A percentile compares a stretch with the other conserved stretches of the same genome.
Conservation (phyloP, 805 yeast species). For the Monosporozyma unispora region DNA sequence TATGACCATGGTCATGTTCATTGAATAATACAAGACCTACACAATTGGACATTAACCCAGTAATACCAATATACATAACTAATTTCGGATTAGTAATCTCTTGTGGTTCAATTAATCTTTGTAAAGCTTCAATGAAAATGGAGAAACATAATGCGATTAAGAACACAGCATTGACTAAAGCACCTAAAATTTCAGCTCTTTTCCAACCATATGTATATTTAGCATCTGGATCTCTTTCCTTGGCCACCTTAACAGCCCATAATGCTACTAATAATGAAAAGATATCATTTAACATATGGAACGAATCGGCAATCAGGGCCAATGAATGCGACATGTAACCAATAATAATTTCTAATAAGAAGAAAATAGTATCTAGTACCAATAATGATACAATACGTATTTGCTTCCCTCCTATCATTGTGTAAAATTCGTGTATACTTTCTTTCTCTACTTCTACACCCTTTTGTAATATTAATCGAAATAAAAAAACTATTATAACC, state of each 20-base stretch:
- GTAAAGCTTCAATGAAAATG: constrained; percentile 85
- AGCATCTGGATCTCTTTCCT: constrained; percentile 71
- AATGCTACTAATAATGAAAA: constrained; percentile 82
- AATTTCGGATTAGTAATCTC: constrained; percentile 71
- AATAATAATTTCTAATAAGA: constrained; percentile 72
- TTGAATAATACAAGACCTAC: constrained; percentile 84
- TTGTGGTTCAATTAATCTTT: constrained; percentile 76
- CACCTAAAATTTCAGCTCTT: constrained; percentile 94
- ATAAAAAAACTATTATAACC: too few species aligned
- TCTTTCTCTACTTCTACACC: not conserved
- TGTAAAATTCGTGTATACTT: not conserved
- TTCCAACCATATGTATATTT: constrained; percentile 98
- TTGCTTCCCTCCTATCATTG: constrained; percentile 38
- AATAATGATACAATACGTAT: constrained; percentile 63
- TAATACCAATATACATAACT: constrained; percentile 70
- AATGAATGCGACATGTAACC: constrained; percentile 91
- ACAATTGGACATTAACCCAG: constrained; percentile 76
- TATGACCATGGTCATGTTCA: constrained; percentile 44
- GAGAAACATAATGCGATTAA: constrained; percentile 86
- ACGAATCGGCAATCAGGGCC: constrained; percentile 92
- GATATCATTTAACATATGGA: constrained; percentile 95
- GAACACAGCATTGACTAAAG: constrained; percentile 88
- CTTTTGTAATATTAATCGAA: too few species aligned
- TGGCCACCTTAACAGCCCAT: constrained; percentile 93
- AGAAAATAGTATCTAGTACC: constrained; percentile 70